phyloP scores from a whole-genome alignment of 1,284 basidiomycete species.

The Ustilago hordei region DNA sequence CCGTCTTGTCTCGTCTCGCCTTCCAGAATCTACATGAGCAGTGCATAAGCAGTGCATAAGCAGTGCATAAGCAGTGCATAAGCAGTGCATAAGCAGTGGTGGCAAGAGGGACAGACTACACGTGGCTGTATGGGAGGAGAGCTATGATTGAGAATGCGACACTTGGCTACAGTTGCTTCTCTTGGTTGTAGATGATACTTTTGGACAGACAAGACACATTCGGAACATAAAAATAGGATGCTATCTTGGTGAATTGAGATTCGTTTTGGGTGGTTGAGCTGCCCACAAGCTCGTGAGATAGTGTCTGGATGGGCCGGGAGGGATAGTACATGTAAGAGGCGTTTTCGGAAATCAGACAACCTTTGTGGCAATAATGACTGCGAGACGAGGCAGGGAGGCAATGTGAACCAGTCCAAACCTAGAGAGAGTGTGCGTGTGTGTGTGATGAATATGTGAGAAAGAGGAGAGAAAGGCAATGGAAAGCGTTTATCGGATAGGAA shows the following conservation, averaged over 20 bases:
- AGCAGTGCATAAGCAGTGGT: no score
- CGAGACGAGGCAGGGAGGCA: conserved; percentile 14
- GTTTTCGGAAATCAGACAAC: background rate
- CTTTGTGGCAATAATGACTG: background rate
- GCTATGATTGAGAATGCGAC: no score
- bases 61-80: no score
- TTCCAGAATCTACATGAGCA: no score
- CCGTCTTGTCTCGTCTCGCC: background rate
- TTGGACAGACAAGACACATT: background rate
- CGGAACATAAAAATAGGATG: conserved; percentile 19
- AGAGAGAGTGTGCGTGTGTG: background rate
- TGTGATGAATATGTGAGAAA: background rate
- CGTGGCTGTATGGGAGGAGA: no score
- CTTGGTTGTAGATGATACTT: background rate
- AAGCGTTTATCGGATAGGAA: conserved; percentile 74
- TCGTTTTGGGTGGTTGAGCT: conserved; percentile 34
- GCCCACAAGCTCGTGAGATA: conserved; percentile 22
- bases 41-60: no score
- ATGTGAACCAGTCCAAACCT: conserved; percentile 12
- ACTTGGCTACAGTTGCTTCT: no score
- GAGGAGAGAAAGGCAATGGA: background rate
- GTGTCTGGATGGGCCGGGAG: conserved; percentile 3
- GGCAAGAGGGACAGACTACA: no score
- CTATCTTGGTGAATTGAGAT: conserved; percentile 47
- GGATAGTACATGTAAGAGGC: conserved; percentile 31